Evolutionary conservation across 2,329 filamentous ascomycete genomes (phyloP), one percentile per base, ranked within the genome.

Genomic region (Talaromyces rugulosus): DNA sequence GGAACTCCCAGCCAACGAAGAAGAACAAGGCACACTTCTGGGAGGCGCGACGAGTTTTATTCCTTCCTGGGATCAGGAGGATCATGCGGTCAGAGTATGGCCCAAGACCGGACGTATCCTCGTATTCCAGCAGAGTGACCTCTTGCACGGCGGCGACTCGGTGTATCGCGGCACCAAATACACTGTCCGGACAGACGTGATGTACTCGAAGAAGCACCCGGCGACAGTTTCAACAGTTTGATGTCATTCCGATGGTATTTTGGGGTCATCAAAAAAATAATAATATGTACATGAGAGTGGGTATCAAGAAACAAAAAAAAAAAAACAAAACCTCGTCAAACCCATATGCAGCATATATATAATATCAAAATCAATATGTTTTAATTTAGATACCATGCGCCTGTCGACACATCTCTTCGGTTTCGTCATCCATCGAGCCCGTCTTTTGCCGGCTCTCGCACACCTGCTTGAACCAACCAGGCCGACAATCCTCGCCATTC

Each of bases 391-490:
- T 14, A 14, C 27, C 44, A 23, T 51, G 18, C 44, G 12, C 8
- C 18, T 51, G 34, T 9, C 56, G 56, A 57, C 61, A 62, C 57
- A 59, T 62, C 28, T 59, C 56, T n/a, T 28, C 50, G 2, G 5
- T 11, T 9, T 53, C 50, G 16, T 59, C 61, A 33, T 62, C 44
- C n/a, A 62, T 42, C 4, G 28, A 9, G 12, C 51, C 52, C n/a
- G 50, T 56, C 42, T 59, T 42, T 16, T 53, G 50, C 18, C 59
- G 59, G 31, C 62, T 63, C 28, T 61, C 62, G 51, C 62, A 63
- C 9, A 89, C 91, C 72, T 90, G 94, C 79, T 96, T 96, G 83
- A 99, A 98, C 91, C 95, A 99, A 73, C 93, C 92, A 16, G 93
- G 91, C 64, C 95, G 84, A 77, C 95, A 99, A 75, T 99, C 95